phyloP scores from a whole-genome alignment of 495 filamentous ascomycete species.

The Xylaria bambusicola region DNA sequence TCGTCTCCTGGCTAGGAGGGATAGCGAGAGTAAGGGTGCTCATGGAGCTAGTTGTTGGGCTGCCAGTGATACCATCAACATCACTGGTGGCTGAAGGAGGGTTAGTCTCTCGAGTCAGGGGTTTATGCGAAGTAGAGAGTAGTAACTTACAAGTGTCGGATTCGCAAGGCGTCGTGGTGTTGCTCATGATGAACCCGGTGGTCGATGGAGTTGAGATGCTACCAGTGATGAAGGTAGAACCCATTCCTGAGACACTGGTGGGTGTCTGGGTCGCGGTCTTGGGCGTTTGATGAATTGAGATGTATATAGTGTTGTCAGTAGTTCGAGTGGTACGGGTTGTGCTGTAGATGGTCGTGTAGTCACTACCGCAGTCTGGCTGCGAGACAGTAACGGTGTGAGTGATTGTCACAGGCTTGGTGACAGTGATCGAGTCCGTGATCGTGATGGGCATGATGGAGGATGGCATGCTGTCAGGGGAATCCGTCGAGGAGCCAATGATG shows the following conservation, averaged over 20 bases:
- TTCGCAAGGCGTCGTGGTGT: slow-evolving; percentile 1
- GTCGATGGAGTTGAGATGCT: not conserved
- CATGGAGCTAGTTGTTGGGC: not conserved
- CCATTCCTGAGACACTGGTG: not conserved
- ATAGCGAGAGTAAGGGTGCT: not conserved
- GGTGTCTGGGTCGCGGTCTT: not conserved
- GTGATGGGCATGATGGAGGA: slow-evolving; percentile 3
- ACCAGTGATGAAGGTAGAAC: not conserved
- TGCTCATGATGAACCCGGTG: not conserved
- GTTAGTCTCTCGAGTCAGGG: not conserved
- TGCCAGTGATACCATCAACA: slow-evolving; percentile 13
- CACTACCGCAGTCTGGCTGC: not conserved
- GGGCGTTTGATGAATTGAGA: not conserved
- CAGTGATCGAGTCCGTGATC: slow-evolving; percentile 7
- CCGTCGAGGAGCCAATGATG: not conserved
- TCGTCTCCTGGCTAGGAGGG: not conserved
- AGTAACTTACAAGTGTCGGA: slow-evolving; percentile 1
- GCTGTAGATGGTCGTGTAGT: not conserved
- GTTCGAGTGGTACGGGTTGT: slow-evolving; percentile 10
- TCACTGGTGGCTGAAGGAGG: not conserved
- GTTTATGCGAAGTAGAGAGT: not conserved
- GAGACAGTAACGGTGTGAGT: slow-evolving; percentile 3
- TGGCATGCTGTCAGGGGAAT: not conserved
- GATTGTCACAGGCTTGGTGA: slow-evolving; percentile 6
- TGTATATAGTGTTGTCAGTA: not conserved